Conservation (phyloP, 305 asterid genomes). For the Solanum chacoense region DNA sequence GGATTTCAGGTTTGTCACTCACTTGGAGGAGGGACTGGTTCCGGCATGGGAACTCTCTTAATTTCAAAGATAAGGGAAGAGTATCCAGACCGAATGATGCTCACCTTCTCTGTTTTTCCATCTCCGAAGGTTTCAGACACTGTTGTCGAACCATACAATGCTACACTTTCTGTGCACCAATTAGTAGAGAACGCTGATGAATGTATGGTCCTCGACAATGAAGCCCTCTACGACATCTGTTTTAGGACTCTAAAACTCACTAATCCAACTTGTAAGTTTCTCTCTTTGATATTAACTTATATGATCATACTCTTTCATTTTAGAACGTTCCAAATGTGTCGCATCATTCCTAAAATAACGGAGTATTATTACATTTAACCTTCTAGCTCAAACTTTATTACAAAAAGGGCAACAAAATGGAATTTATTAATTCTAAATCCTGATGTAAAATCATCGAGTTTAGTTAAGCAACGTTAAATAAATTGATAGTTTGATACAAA, state of each 20-base stretch:
- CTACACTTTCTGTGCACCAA: constrained; percentile 10
- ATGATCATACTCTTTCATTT: not conserved
- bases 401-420: not conserved
- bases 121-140: constrained; percentile 11
- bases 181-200: constrained; percentile 10
- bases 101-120: constrained; percentile 12
- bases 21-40: constrained; percentile 10
- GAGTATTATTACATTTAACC: not conserved
- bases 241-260: constrained; percentile 9
- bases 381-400: not conserved
- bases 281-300: not conserved
- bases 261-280: constrained; percentile 4
- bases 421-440: not conserved
- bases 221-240: constrained; percentile 8
- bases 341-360: not conserved
- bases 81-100: constrained; percentile 13
- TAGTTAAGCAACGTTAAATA: too few species aligned
- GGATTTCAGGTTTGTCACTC: constrained; percentile 13
- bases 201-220: constrained; percentile 7
- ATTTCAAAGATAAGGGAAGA: constrained; percentile 10
- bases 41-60: constrained; percentile 11
- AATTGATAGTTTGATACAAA: not conserved
- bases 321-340: not conserved
- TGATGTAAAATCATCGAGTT: not conserved
- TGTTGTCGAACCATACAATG: constrained; percentile 11